phyloP scores from a whole-genome alignment of 257 asterid species.

The Lavandula angustifolia region DNA sequence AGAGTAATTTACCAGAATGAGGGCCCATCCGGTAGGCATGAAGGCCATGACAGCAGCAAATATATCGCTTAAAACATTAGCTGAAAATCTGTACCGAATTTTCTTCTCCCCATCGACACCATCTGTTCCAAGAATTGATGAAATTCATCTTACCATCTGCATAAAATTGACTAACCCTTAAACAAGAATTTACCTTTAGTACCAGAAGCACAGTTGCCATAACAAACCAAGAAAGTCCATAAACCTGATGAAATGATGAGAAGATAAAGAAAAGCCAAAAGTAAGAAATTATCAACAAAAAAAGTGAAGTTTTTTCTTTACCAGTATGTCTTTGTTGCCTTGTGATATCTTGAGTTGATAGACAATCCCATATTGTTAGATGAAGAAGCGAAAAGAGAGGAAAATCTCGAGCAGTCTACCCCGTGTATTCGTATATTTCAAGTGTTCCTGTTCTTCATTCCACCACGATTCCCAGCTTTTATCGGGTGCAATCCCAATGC shows the following conservation, averaged over 20 bases:
- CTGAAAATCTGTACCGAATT: conserved; percentile 94
- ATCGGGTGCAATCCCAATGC: conserved; percentile 81
- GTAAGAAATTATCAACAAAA: not conserved
- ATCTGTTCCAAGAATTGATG: conserved; percentile 46
- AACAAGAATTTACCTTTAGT: conserved; percentile 58
- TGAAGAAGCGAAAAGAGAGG: conserved; percentile 77
- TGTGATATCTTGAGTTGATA: conserved; percentile 88
- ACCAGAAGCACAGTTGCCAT: conserved; percentile 75
- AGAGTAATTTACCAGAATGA: conserved; percentile 65
- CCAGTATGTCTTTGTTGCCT: conserved; percentile 66
- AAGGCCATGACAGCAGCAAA: conserved; percentile 91
- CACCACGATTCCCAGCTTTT: conserved; percentile 99
- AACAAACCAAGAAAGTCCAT: conserved; percentile 97
- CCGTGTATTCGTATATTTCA: conserved; percentile 66
- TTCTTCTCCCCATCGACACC: conserved; percentile 96
- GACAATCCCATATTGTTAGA: conserved; percentile 93
- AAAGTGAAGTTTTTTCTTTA: conserved; percentile 28
- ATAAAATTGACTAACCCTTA: not conserved
- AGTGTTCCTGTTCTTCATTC: conserved; percentile 92
- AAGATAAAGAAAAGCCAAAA: conserved; percentile 18
- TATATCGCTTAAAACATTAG: conserved; percentile 81
- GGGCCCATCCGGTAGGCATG: conserved; percentile 99
- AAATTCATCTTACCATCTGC: not conserved
- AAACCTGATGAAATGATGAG: conserved; percentile 56
- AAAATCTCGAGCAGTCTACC: conserved; percentile 78